Conservation (phyloP, 441 rosid species). For the Arabidopsis hybrid region DNA sequence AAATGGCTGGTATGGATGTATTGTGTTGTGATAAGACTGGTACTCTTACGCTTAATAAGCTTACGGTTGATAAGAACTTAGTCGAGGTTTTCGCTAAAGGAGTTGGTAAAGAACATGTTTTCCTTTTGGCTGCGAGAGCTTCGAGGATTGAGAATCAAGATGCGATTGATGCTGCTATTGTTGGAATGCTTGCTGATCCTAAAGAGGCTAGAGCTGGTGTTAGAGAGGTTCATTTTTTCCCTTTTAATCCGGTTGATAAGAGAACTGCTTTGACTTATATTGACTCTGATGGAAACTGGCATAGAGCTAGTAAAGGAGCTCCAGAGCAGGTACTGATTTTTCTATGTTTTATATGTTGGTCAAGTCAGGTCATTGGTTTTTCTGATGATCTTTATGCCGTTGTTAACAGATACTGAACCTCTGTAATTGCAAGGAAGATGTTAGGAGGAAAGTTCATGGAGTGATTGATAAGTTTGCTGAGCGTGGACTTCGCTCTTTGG, state of each 20-base stretch:
- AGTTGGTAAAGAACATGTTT: slow-evolving; percentile 53
- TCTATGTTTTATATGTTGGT: slow-evolving; percentile 3
- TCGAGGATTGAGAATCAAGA: slow-evolving; percentile 64
- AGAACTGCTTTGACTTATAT: slow-evolving; percentile 89
- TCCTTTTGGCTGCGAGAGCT: slow-evolving; percentile 66
- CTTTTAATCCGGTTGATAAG: slow-evolving; percentile 89
- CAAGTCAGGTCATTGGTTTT: background rate
- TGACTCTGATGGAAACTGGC: slow-evolving; percentile 78
- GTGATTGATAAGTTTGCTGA: slow-evolving; percentile 89
- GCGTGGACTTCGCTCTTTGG: slow-evolving; percentile 89
- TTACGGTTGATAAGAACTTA: slow-evolving; percentile 72
- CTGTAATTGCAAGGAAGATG: slow-evolving; percentile 78
- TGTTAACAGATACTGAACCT: slow-evolving; percentile 62
- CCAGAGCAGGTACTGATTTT: slow-evolving; percentile 73
- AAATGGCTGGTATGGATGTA: slow-evolving; percentile 98
- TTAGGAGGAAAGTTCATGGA: slow-evolving; percentile 67
- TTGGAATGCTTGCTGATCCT: slow-evolving; percentile 64
- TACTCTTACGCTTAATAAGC: slow-evolving; percentile 84
- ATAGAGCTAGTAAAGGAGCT: slow-evolving; percentile 91
- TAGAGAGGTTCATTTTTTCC: slow-evolving; percentile 81
- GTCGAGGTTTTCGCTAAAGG: slow-evolving; percentile 68
- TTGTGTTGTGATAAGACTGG: slow-evolving; percentile 96
- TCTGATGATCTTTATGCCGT: slow-evolving; percentile 6
- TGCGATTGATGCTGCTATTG: slow-evolving; percentile 61
- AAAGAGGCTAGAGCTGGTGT: slow-evolving; percentile 78